These are phyloP conservation scores for Saccharomycopsis lassenensis DNA, from an alignment of 805 yeast genomes.

Conservation along the genomic window DNA sequence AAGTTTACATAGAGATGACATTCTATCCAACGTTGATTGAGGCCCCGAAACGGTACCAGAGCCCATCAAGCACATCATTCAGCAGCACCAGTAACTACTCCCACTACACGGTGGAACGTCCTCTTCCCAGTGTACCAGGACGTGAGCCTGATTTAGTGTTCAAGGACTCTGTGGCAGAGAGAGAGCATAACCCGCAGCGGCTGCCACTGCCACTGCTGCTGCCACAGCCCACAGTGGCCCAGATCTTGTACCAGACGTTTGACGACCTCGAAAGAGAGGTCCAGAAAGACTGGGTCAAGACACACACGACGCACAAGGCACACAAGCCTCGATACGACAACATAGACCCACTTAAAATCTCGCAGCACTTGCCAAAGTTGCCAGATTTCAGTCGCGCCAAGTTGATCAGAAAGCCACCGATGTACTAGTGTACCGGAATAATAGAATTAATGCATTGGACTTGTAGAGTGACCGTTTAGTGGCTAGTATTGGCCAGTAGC, in stretches of 20 bases:
- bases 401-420: too few species aligned
- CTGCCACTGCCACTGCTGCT: not conserved
- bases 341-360: conserved; percentile 7
- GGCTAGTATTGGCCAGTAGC: too few species aligned
- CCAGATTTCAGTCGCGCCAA: conserved; percentile 6
- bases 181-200: not conserved
- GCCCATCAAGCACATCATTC: too few species aligned
- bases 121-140: conserved; percentile 15
- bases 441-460: too few species aligned
- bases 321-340: too few species aligned
- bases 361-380: conserved; percentile 9
- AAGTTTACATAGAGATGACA: conserved; percentile 82
- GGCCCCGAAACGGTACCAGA: conserved; percentile 10
- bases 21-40: conserved; percentile 49
- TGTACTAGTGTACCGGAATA: too few species aligned
- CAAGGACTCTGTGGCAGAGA: not conserved
- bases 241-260: conserved; percentile 17
- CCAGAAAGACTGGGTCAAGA: conserved; percentile 25
- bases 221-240: not conserved
- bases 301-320: too few species aligned
- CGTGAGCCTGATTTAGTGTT: not conserved
- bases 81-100: too few species aligned
- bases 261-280: conserved; percentile 27
- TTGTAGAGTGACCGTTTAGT: too few species aligned
- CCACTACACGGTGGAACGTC: conserved; percentile 15